Evolutionary conservation across 306 rosid genomes (phyloP), one percentile per base, ranked within the genome.

Genomic region (Cucurbita argyrosperma): DNA sequence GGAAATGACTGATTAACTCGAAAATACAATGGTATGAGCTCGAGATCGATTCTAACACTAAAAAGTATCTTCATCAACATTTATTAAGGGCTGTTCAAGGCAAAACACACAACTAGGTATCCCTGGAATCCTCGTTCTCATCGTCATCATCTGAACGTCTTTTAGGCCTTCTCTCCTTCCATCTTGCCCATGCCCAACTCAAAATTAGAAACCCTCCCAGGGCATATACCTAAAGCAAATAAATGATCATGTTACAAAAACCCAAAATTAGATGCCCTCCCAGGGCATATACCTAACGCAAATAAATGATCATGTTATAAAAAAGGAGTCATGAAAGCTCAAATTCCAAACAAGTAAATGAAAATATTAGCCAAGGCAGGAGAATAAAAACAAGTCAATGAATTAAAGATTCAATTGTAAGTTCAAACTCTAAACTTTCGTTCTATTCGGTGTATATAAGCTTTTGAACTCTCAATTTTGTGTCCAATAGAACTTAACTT

Each of bases 151-250:
- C 67, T 40, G 88, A 78, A 51, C 88, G 57, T 61, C 89, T 89
- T 63, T 55, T 73, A 5, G 54, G 83, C 82, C 79, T 85, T 82
- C 92, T 90, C 83, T 90, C 98, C 39, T 82, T 88, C 96, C 96
- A 93, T 84, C 88, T 87, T 72, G 90, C 93, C 96, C 90, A 87
- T 46, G 84, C 38, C 98, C 98, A 93, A 82, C 76, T 81, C 66
- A 84, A 77, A 63, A 93, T 72, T 42, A 90, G 77, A 81, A 83
- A 51, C 68, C 85, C 92, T 39, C 92, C 96, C 3, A 94, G 64
- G 42, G 95, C 96, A 61, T 87, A 91, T 73, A 89, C 90, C 99
- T 94, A 85, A 42, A 6, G 26, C 47, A 46, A 67, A 67, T 47
- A 47, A 68, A 47, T 68, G 40, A 68, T 45, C 57, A 68, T 13